Percentiles rank a stretch among this genome's conserved stretches.
Conservation (phyloP, 2,329 filamentous ascomycete genomes). For the Colletotrichum shisoi region DNA sequence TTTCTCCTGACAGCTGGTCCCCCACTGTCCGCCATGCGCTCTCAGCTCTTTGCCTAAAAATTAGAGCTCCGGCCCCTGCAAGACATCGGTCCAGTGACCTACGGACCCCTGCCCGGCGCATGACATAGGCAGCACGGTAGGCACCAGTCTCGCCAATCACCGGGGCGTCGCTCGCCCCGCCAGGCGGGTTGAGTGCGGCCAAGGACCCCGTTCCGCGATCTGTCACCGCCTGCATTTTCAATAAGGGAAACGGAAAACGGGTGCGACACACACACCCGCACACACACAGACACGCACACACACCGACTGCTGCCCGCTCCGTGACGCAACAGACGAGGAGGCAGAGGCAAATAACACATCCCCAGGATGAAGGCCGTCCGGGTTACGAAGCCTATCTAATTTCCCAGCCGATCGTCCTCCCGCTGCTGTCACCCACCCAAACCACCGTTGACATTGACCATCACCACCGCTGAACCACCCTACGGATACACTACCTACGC, state of each 20-base stretch:
- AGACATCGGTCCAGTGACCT: slow-evolving; percentile 25
- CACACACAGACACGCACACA: slow-evolving; percentile 24
- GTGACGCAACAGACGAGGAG: not conserved
- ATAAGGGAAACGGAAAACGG: slow-evolving; percentile 1
- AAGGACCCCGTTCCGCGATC: slow-evolving; percentile 31
- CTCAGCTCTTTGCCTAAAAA: slow-evolving; percentile 10
- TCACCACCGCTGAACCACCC: slow-evolving; percentile 1
- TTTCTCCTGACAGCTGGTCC: slow-evolving; percentile 4
- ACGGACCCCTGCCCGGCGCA: slow-evolving; percentile 14
- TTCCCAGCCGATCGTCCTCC: slow-evolving; percentile 28
- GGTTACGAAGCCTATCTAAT: slow-evolving; percentile 16
- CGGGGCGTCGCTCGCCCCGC: slow-evolving; percentile 12
- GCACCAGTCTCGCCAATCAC: slow-evolving; percentile 17
- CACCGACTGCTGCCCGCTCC: slow-evolving; percentile 25
- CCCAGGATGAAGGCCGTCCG: slow-evolving; percentile 6
- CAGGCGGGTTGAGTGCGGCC: slow-evolving; percentile 1
- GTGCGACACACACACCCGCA: slow-evolving; percentile 16
- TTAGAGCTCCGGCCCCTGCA: slow-evolving; percentile 16
- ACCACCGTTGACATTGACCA: slow-evolving; percentile 15
- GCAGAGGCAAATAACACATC: not conserved
- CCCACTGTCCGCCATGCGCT: slow-evolving; percentile 12
- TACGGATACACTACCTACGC: not conserved
- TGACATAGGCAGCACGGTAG: not conserved
- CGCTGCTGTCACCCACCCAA: slow-evolving; percentile 22
- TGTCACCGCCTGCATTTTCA: slow-evolving; percentile 34